Conservation (phyloP, 352 stramenopile genomes). For the Globisporangium cederbergense region DNA sequence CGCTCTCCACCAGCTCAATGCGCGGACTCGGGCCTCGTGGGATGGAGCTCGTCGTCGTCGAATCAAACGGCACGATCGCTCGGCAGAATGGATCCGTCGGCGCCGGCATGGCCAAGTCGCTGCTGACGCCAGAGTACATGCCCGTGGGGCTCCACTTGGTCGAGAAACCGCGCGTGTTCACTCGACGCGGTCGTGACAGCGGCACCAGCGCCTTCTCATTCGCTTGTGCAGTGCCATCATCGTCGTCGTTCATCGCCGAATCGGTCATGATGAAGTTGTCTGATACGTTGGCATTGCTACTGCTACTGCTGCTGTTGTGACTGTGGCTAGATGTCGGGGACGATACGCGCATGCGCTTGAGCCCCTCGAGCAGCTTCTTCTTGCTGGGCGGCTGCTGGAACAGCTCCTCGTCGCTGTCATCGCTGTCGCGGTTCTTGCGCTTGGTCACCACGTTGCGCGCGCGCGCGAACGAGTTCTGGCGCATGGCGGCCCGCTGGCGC, state of each 20-base stretch:
- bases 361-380: slow-evolving; percentile 42
- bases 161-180: background rate
- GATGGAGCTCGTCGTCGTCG: slow-evolving; percentile 34
- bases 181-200: background rate
- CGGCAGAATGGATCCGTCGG: slow-evolving; percentile 30
- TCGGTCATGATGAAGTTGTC: slow-evolving; percentile 36
- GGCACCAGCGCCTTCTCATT: slow-evolving; percentile 4
- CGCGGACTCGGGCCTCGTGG: slow-evolving; percentile 20
- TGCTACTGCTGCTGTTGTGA: background rate
- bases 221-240: background rate
- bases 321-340: slow-evolving; percentile 29
- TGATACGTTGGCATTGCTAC: slow-evolving; percentile 6
- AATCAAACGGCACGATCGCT: slow-evolving; percentile 62
- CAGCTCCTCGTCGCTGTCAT: slow-evolving; percentile 15
- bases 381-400: slow-evolving; percentile 17
- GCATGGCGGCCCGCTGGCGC: slow-evolving; percentile 30
- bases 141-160: slow-evolving; percentile 8
- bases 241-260: slow-evolving; percentile 17
- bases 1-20: slow-evolving; percentile 53
- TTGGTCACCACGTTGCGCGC: slow-evolving; percentile 33
- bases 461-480: slow-evolving; percentile 50
- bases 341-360: slow-evolving; percentile 72
- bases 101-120: slow-evolving; percentile 14
- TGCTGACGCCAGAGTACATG: slow-evolving; percentile 2
- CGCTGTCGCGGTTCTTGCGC: slow-evolving; percentile 28